A percentile compares a stretch with the other conserved stretches of the same genome.
Evolutionary conservation across 2,329 filamentous ascomycete genomes (phyloP).

Genomic region (Colletotrichum magnum): DNA sequence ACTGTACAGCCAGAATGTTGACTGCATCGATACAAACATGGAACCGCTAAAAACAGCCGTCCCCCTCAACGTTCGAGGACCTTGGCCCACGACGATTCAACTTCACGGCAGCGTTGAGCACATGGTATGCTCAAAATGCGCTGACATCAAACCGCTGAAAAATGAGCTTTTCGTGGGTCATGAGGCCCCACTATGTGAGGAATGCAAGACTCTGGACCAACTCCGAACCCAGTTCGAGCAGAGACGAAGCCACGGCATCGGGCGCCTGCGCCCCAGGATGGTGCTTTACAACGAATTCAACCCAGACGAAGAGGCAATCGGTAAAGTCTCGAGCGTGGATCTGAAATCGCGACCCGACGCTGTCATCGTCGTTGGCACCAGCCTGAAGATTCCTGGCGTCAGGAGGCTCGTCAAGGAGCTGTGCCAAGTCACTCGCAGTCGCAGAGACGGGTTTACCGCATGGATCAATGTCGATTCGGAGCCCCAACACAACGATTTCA

Average conservation of each 20-base stretch:
- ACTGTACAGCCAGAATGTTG: slow-evolving; percentile 96
- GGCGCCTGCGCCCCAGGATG: slow-evolving; percentile 89
- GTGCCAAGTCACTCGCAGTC: slow-evolving; percentile 86
- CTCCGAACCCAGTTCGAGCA: slow-evolving; percentile 82
- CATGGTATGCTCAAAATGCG: slow-evolving; percentile 97
- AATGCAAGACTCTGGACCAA: slow-evolving; percentile 81
- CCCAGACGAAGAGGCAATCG: slow-evolving; percentile 96
- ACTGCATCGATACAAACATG: slow-evolving; percentile 91
- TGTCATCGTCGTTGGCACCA: slow-evolving; percentile 94
- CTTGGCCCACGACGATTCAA: slow-evolving; percentile 95
- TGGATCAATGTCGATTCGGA: slow-evolving; percentile 95
- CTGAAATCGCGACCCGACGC: slow-evolving; percentile 89
- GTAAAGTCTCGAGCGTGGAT: slow-evolving; percentile 89
- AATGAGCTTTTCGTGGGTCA: slow-evolving; percentile 86
- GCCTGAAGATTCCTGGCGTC: slow-evolving; percentile 94
- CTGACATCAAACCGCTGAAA: slow-evolving; percentile 81
- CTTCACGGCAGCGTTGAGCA: slow-evolving; percentile 94
- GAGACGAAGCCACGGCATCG: slow-evolving; percentile 94
- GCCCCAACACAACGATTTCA: slow-evolving; percentile 86
- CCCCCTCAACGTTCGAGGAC: slow-evolving; percentile 85
- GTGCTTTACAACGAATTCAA: slow-evolving; percentile 98
- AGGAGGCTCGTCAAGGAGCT: slow-evolving; percentile 91
- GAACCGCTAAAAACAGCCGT: slow-evolving; percentile 84
- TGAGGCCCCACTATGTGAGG: slow-evolving; percentile 82
- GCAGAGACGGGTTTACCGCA: slow-evolving; percentile 86